These are phyloP conservation scores for Aphanomyces stellatus DNA, from an alignment of 352 stramenopile genomes.

Conservation along the genomic window DNA sequence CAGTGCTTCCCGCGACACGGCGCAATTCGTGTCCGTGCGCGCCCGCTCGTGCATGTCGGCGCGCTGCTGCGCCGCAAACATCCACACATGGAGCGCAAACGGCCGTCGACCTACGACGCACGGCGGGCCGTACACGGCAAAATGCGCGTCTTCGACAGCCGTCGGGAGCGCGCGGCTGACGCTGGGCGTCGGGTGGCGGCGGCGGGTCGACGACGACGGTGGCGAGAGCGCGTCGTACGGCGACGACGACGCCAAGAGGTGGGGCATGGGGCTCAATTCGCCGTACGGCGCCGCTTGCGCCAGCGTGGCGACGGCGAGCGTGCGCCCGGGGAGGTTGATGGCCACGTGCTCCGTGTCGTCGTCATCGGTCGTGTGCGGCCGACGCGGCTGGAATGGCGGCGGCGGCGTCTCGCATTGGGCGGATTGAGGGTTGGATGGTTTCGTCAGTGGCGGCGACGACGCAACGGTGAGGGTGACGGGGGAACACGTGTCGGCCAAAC, in stretches of 20 bases:
- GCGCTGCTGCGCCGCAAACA: conserved; percentile 52
- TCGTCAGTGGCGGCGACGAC: neutral
- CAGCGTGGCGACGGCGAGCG: neutral
- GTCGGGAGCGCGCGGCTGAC: conserved; percentile 1
- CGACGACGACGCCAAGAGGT: no score
- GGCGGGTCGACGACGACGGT: neutral
- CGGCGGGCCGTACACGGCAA: conserved; percentile 8
- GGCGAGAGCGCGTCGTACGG: conserved; percentile 4
- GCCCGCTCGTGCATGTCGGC: conserved; percentile 52
- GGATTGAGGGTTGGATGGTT: no score
- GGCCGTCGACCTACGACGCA: conserved; percentile 33
- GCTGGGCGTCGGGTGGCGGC: neutral
- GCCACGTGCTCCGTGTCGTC: neutral
- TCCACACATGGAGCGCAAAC: conserved; percentile 65
- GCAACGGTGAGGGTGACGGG: neutral
- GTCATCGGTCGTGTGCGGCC: no score
- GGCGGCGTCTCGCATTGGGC: neutral
- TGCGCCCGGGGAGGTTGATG: neutral
- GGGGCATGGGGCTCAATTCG: neutral
- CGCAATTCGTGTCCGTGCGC: conserved; percentile 22
- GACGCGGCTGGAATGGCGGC: no score
- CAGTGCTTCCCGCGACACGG: conserved; percentile 6
- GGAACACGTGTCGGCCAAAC: neutral
- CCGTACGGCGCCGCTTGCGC: neutral
- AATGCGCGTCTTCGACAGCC: neutral